Evolutionary conservation across 805 yeast species (phyloP).

Genomic region (Ogataea nonfermentans): DNA sequence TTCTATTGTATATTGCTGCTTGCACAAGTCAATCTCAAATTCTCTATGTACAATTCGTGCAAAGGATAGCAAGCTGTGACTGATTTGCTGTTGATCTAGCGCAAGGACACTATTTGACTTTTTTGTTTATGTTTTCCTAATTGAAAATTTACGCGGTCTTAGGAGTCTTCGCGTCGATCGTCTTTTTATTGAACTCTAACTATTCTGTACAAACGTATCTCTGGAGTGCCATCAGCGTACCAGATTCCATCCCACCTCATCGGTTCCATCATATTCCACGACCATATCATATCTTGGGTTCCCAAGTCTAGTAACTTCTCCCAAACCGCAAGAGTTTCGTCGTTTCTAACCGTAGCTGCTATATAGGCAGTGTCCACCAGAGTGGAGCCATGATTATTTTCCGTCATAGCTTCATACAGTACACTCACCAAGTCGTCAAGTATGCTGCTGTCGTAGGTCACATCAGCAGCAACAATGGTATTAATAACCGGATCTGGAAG

Average conservation of each 20-base stretch:
- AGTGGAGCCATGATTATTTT: conserved; percentile 14
- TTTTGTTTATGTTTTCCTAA: conserved; percentile 18
- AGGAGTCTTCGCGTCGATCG: conserved; percentile 9
- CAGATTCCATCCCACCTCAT: conserved; percentile 14
- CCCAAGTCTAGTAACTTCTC: conserved; percentile 36
- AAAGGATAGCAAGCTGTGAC: not conserved
- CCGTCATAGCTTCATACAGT: conserved; percentile 37
- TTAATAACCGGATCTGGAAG: conserved; percentile 41
- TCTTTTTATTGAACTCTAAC: conserved; percentile 19
- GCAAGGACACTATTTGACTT: not conserved
- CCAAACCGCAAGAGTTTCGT: conserved; percentile 46
- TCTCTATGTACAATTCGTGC: not conserved
- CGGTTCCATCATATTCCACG: conserved; percentile 23
- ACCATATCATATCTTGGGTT: conserved; percentile 24
- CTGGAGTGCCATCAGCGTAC: conserved; percentile 25
- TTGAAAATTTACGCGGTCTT: conserved; percentile 4
- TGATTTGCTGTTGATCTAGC: conserved; percentile 1
- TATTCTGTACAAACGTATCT: conserved; percentile 25
- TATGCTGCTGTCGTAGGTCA: conserved; percentile 71
- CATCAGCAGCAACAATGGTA: conserved; percentile 78
- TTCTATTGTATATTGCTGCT: no score
- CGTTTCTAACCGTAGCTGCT: conserved; percentile 76
- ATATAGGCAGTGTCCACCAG: conserved; percentile 36
- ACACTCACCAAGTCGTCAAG: conserved; percentile 55
- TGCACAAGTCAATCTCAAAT: not conserved